Evolutionary conservation across 2,329 filamentous ascomycete genomes (phyloP).

Genomic region (Byssoonygena ceratinophila): DNA sequence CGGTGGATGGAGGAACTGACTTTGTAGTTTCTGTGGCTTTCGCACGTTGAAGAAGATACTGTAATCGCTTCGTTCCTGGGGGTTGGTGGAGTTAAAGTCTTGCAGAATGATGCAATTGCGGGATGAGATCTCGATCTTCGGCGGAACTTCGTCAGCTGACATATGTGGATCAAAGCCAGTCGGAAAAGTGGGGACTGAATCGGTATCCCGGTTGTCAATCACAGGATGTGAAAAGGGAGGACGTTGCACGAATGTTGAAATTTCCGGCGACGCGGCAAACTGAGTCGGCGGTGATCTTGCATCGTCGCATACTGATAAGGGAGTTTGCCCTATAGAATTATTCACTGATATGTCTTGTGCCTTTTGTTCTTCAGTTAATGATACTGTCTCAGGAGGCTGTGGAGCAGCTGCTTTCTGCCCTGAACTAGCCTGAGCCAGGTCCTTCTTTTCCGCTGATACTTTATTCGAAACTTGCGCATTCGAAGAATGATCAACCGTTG

Average conservation of each 20-base stretch:
- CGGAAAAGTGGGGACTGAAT: not conserved
- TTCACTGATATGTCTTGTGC: not conserved
- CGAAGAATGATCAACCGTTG: constrained; percentile 5
- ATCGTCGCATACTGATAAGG: not conserved
- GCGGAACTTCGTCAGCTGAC: constrained; percentile 1
- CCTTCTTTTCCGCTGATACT: not conserved
- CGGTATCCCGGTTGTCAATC: not conserved
- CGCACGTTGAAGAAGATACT: constrained; percentile 48
- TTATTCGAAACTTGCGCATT: not conserved
- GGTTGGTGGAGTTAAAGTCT: constrained; percentile 47
- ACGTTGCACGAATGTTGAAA: constrained; percentile 4
- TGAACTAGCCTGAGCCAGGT: not conserved
- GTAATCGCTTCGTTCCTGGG: constrained; percentile 42
- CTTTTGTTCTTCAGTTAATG: not conserved
- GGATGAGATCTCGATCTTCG: constrained; percentile 13
- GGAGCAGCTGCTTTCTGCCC: not conserved
- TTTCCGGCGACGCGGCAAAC: not conserved
- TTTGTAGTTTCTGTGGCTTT: constrained; percentile 39
- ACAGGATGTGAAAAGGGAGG: not conserved
- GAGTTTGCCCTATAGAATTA: not conserved
- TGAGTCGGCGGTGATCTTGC: not conserved
- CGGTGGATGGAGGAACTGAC: constrained; percentile 26
- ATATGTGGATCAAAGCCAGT: not conserved
- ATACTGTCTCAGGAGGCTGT: not conserved
- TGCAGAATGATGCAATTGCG: constrained; percentile 51